Evolutionary conservation across 805 yeast species (phyloP).

Genomic region (Cyberlindnera maritima): DNA sequence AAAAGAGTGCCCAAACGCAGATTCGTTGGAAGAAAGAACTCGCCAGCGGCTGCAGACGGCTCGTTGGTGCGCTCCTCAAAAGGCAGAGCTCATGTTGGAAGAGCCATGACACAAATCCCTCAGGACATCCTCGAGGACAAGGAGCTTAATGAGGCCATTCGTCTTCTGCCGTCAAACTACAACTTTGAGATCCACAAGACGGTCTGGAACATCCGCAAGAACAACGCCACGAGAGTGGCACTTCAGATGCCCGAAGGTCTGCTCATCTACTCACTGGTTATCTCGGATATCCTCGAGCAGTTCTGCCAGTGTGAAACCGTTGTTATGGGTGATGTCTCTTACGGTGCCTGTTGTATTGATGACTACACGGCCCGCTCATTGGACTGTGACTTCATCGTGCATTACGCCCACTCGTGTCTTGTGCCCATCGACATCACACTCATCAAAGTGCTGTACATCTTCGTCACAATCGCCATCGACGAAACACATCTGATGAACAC

Average conservation of each 20-base stretch:
- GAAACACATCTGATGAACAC: conserved; percentile 80
- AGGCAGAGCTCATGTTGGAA: conserved; percentile 39
- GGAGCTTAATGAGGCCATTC: conserved; percentile 81
- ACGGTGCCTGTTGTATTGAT: conserved; percentile 98
- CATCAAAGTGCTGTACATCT: conserved; percentile 90
- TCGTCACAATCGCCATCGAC: conserved; percentile 90
- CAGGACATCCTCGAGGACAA: conserved; percentile 75
- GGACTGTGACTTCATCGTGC: conserved; percentile 92
- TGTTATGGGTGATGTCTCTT: conserved; percentile 98
- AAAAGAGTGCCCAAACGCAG: conserved; percentile 45
- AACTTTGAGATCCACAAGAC: conserved; percentile 96
- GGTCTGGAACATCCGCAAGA: conserved; percentile 83
- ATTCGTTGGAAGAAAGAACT: conserved; percentile 54
- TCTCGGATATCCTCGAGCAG: conserved; percentile 91
- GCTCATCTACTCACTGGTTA: conserved; percentile 78
- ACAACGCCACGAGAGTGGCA: conserved; percentile 78
- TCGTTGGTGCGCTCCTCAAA: conserved; percentile 27
- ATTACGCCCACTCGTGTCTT: conserved; percentile 95
- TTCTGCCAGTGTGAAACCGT: conserved; percentile 84
- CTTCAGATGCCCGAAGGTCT: conserved; percentile 98
- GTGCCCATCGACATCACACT: conserved; percentile 92
- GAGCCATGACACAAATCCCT: conserved; percentile 85
- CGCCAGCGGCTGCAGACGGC: conserved; percentile 15
- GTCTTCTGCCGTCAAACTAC: conserved; percentile 82
- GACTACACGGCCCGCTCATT: conserved; percentile 91